Evolutionary conservation across 148 eudicot species (phyloP).

Genomic region (Fagopyrum esculentum): DNA sequence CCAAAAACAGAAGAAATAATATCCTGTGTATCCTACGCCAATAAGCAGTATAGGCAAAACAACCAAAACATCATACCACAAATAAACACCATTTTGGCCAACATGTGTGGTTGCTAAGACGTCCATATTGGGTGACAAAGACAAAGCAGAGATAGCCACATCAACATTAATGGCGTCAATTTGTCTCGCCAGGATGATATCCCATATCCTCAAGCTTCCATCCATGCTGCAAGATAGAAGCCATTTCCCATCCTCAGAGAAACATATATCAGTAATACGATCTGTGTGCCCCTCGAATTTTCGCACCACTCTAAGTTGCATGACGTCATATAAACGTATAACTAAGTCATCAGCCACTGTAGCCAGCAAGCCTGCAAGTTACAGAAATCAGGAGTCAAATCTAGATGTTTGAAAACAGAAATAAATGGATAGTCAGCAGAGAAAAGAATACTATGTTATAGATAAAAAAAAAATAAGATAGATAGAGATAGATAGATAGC

Average conservation of each 20-base stretch:
- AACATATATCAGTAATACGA: conserved; percentile 85
- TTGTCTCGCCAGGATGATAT: conserved; percentile 85
- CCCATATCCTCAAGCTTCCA: conserved; percentile 95
- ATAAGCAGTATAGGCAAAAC: neutral
- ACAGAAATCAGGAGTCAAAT: neutral
- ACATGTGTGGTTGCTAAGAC: conserved; percentile 95
- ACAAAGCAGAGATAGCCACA: conserved; percentile 74
- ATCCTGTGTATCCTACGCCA: neutral
- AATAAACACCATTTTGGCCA: conserved; percentile 88
- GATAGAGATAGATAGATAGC: neutral
- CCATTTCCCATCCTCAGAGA: conserved; percentile 99
- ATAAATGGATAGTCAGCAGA: neutral
- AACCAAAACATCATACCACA: conserved; percentile 52
- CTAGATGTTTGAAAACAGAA: neutral
- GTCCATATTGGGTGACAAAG: conserved; percentile 98
- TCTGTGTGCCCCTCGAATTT: conserved; percentile 94
- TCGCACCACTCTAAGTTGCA: conserved; percentile 85
- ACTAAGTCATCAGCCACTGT: conserved; percentile 84
- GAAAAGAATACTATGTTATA: neutral
- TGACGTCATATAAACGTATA: conserved; percentile 84
- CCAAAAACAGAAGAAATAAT: neutral
- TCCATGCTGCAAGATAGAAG: conserved; percentile 97
- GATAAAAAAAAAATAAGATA: neutral
- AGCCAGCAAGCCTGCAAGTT: conserved; percentile 67
- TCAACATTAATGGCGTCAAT: conserved; percentile 87